Base-by-base conservation (phyloP, 2,329 filamentous ascomycete species). In the Botrytis pseudocinerea region DNA sequence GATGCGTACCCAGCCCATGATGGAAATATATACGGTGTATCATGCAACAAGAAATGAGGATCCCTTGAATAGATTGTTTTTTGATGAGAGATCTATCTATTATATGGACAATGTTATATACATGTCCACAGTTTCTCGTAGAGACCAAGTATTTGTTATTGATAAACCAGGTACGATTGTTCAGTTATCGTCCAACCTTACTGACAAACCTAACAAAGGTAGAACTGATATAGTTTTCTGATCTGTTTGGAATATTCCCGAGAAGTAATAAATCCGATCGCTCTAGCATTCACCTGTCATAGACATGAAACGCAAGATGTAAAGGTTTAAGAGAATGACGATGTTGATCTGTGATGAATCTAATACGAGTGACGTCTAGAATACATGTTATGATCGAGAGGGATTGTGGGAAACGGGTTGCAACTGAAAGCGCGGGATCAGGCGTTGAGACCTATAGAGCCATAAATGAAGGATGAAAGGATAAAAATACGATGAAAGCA, bases 161-260 rank as follows among this genome's bases (percentile, higher is more conserved):
- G 62, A 69, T 69, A 32, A 68, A 48, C 62, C 62, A 72, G 32
- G 51, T 22, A 69, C 28, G 18, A 51, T 51, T 40, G 22, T 48
- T 40, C 70, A 73, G 63, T 28, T 20, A 73, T 75, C 76, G 38
- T 74, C 51, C 16, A 9, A 25, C 28, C 32, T 40, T 25, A 57
- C 32, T 40, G 54, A 61, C 93, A 93, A 74, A 92, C 93, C 74
- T 93, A 90, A 72, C 96, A 28, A 59, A 35, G 25, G 40, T 60
- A 66, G 18, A 42, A 40, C 59, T 25, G 35, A 46, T 69, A 18
- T 32, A 20, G 38, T 20, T 38, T 48, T 69, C 28, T 46, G 48
- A 16, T 51, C 4, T 61, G 51, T 40, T 48, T 60, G 51, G n/a
- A 44, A 35, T 25, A 32, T 44, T 46, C 25, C 40, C 10, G n/a